Evolutionary conservation across 257 asterid genomes (phyloP).

Genomic region (Solanum commersonii): DNA sequence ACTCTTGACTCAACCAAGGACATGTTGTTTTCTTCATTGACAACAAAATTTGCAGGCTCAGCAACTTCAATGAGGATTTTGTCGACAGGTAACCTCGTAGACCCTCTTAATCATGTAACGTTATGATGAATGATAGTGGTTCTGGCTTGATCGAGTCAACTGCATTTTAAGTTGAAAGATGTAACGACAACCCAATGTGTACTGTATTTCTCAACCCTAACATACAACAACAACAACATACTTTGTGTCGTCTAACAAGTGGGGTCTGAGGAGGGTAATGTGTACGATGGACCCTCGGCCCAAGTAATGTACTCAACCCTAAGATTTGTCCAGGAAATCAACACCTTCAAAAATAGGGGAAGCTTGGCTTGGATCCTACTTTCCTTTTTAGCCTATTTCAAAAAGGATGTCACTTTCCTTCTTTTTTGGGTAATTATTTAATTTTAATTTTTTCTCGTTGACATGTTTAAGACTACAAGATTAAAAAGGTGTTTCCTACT

Average conservation of each 20-base stretch:
- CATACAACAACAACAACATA: neutral
- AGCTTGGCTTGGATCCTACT: too few relatives aligned
- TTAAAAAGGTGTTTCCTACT: too few relatives aligned
- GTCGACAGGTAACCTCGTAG: neutral
- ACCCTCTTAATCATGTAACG: neutral
- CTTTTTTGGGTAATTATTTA: too few relatives aligned
- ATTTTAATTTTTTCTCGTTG: too few relatives aligned
- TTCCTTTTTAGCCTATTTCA: too few relatives aligned
- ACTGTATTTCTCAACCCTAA: neutral
- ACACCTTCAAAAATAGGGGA: too few relatives aligned
- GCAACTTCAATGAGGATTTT: neutral
- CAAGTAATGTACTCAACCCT: too few relatives aligned
- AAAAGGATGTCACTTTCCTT: too few relatives aligned
- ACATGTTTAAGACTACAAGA: rapidly evolving
- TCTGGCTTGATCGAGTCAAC: neutral
- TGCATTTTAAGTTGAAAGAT: neutral
- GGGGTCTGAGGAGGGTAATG: neutral
- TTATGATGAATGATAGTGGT: neutral
- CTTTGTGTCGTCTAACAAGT: neutral
- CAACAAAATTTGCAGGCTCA: neutral
- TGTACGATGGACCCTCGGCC: too few relatives aligned
- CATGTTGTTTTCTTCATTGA: neutral
- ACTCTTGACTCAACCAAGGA: neutral
- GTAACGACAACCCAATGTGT: neutral
- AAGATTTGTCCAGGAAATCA: too few relatives aligned